These are phyloP conservation scores for Coemansia guatemalensis DNA, from an alignment of 192 early-diverging fungal genomes.

Conservation along the genomic window DNA sequence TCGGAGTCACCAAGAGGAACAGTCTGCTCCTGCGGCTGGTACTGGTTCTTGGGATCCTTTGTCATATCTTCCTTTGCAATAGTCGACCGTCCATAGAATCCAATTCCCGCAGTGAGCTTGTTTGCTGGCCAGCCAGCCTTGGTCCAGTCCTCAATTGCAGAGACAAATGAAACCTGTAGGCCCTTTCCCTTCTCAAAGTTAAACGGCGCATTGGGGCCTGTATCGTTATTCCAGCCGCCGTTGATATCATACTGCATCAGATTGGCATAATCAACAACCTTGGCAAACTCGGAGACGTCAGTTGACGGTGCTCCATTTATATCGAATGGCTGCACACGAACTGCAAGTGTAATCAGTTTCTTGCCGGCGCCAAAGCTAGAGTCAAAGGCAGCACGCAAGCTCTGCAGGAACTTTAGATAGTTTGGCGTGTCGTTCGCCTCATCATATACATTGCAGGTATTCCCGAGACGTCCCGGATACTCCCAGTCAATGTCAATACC, in stretches of 20 bases:
- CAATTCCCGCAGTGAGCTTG: constrained; percentile 62
- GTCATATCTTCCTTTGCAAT: constrained; percentile 55
- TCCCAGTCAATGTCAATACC: constrained; percentile 77
- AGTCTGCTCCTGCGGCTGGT: constrained; percentile 31
- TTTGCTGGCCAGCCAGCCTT: constrained; percentile 59
- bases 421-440: constrained; percentile 62
- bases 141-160: constrained; percentile 56
- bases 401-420: constrained; percentile 60
- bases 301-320: constrained; percentile 42
- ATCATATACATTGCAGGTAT: constrained; percentile 51
- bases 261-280: constrained; percentile 64
- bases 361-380: constrained; percentile 21
- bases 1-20: constrained; percentile 56
- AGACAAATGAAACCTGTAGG: constrained; percentile 39
- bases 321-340: constrained; percentile 62
- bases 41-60: constrained; percentile 49
- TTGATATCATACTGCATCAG: constrained; percentile 70
- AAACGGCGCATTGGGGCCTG: constrained; percentile 65
- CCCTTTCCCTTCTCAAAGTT: constrained; percentile 41
- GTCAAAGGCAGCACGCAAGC: constrained; percentile 48
- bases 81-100: constrained; percentile 63
- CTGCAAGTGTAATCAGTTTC: constrained; percentile 67
- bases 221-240: constrained; percentile 57
- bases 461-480: constrained; percentile 59
- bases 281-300: constrained; percentile 61